Evolutionary conservation across 2,329 filamentous ascomycete genomes (phyloP), one percentile per base, ranked within the genome.

Genomic region (Sarocladium kiliense): DNA sequence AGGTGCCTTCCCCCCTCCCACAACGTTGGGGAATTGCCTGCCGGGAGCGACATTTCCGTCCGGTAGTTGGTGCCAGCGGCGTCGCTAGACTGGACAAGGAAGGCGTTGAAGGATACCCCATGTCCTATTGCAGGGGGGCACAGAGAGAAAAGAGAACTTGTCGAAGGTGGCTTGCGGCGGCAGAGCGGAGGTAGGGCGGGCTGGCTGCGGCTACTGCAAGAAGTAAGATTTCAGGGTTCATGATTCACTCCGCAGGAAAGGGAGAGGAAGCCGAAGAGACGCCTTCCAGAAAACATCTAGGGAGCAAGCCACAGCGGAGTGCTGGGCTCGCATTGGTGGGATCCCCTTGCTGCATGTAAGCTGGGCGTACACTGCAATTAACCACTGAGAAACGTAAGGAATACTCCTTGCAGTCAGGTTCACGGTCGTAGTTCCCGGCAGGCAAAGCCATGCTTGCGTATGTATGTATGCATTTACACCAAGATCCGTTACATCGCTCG

Each of bases 281-380:
- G 44, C 25, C 25, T 47, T 47, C 44, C 44, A 47, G 44, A 47
- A 47, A 23, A 47, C 18, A 21, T 47, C 25, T 30, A 47, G 44
- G 36, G 16, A n/a, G 30, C 30, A 7, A 34, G 30, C 37, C 37
- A 41, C n/a, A n/a, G 7, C 18, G 36, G 41, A 14, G 21, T 9
- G 23, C 44, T 39, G 36, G 18, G 3, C 25, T 30, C 3, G 44
- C 14, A 47, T 47, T 47, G 44, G 44, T 47, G 44, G 44, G 16
- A 27, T 3, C 16, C 21, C 5, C 23, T 4, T 10, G 16, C 19
- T 9, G 18, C 10, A 18, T 21, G 18, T 10, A 39, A 18, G 36
- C 36, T 6, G n/a, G n/a, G n/a, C n/a, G n/a, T 14, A 6, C 36
- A 39, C 36, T 16, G n/a, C 30, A 14, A 34, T 34, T 34, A 14